Evolutionary conservation across 2,329 filamentous ascomycete genomes (phyloP).

Genomic region (Myriosclerotinia scirpicola): DNA sequence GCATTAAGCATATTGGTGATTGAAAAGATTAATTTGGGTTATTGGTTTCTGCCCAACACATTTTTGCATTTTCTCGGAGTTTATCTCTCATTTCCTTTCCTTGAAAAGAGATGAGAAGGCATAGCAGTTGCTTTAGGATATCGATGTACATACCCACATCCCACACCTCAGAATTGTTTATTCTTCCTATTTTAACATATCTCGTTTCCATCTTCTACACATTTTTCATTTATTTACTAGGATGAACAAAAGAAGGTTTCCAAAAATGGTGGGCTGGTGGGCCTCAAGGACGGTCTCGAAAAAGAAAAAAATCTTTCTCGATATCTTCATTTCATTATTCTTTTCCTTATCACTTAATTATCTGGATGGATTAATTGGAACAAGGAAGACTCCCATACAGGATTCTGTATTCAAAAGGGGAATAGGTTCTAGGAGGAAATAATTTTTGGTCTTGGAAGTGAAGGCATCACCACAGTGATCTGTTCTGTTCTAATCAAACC

Average conservation of each 20-base stretch:
- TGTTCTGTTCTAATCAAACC: constrained; percentile 11
- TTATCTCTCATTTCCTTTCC: constrained; percentile 3
- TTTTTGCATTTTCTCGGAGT: constrained; percentile 18
- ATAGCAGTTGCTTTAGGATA: constrained; percentile 12
- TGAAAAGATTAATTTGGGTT: constrained; percentile 20
- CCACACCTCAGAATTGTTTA: neutral
- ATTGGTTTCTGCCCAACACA: constrained; percentile 10
- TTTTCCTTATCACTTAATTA: constrained; percentile 12
- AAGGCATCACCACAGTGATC: constrained; percentile 6
- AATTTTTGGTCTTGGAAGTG: neutral
- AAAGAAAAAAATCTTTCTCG: constrained; percentile 6
- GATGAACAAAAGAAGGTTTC: neutral
- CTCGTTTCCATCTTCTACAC: neutral
- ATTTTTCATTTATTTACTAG: constrained; percentile 8
- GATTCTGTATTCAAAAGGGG: constrained; percentile 11
- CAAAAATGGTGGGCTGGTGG: neutral
- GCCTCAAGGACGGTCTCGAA: constrained; percentile 3
- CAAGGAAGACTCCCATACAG: constrained; percentile 14
- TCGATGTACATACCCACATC: constrained; percentile 13
- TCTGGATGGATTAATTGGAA: neutral
- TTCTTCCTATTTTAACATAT: neutral
- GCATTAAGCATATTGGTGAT: constrained; percentile 18
- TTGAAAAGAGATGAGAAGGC: constrained; percentile 14
- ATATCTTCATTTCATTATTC: neutral
- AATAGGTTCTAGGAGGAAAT: constrained; percentile 6